These are phyloP conservation scores for Leccinum variicolor DNA, from an alignment of 768 basidiomycete species.

Conservation along the genomic window DNA sequence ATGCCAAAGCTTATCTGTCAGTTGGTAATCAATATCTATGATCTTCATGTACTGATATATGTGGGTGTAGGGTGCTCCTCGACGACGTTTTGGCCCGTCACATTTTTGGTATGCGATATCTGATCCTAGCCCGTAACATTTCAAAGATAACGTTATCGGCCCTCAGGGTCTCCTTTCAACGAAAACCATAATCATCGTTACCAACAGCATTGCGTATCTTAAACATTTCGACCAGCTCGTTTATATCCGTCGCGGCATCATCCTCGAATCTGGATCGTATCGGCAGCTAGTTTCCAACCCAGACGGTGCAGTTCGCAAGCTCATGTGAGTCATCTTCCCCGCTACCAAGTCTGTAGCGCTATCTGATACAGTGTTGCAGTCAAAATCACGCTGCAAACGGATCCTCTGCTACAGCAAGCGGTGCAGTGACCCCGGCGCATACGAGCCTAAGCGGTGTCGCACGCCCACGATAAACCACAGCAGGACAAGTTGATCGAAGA, in stretches of 20 bases:
- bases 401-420: slow-evolving; percentile 43
- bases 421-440: slow-evolving; percentile 45
- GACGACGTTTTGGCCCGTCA: slow-evolving; percentile 94
- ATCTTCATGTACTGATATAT: background rate
- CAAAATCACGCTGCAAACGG: slow-evolving; percentile 44
- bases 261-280: slow-evolving; percentile 74
- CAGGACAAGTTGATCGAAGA: slow-evolving; percentile 29
- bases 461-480: too few species aligned
- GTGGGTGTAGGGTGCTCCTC: slow-evolving; percentile 54
- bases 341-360: background rate
- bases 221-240: slow-evolving; percentile 71
- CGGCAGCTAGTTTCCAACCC: slow-evolving; percentile 53
- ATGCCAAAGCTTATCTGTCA: slow-evolving; percentile 86
- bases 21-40: slow-evolving; percentile 12
- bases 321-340: slow-evolving; percentile 49
- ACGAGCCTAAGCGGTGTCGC: slow-evolving; percentile 22
- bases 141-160: too few species aligned
- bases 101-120: too few species aligned
- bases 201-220: too few species aligned
- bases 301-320: slow-evolving; percentile 65
- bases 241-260: slow-evolving; percentile 78
- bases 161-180: too few species aligned
- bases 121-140: too few species aligned
- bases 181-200: too few species aligned
- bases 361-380: slow-evolving; percentile 22